phyloP scores from a whole-genome alignment of 805 yeast species.

The Torulaspora gathmanii region DNA sequence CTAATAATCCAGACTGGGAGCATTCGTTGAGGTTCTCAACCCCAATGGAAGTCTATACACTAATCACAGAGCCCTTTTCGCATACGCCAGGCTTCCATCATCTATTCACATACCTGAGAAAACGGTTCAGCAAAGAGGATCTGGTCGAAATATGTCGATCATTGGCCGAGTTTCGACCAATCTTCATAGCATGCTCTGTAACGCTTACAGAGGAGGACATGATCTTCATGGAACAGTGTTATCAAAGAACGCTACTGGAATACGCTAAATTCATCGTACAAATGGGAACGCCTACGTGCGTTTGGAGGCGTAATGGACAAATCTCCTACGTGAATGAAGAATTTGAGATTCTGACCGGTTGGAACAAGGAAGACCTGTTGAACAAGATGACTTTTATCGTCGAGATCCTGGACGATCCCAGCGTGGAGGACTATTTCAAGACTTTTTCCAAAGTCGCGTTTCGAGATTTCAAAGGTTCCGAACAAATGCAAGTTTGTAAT shows the following conservation, averaged over 20 bases:
- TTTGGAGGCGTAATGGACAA: constrained; percentile 95
- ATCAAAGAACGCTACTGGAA: constrained; percentile 85
- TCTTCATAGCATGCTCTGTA: constrained; percentile 88
- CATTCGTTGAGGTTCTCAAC: constrained; percentile 46
- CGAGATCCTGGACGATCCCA: constrained; percentile 80
- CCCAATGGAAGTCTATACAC: constrained; percentile 75
- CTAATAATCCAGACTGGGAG: constrained; percentile 29
- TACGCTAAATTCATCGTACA: constrained; percentile 79
- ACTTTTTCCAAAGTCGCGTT: constrained; percentile 80
- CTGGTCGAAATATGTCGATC: constrained; percentile 78
- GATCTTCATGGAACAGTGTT: constrained; percentile 93
- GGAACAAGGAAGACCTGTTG: constrained; percentile 69
- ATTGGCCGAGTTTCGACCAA: constrained; percentile 87
- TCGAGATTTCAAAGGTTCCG: constrained; percentile 83
- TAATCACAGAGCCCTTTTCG: constrained; percentile 70
- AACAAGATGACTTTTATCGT: constrained; percentile 64
- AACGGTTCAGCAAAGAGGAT: constrained; percentile 63
- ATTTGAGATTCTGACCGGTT: constrained; percentile 85
- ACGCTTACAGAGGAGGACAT: constrained; percentile 85
- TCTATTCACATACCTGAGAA: constrained; percentile 64
- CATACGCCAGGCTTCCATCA: constrained; percentile 90
- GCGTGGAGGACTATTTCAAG: constrained; percentile 84
- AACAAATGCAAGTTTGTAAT: constrained; percentile 85
- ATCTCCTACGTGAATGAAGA: constrained; percentile 94
- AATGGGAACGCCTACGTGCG: constrained; percentile 90